Base-by-base conservation (phyloP, 2,329 filamentous ascomycete genomes). In the Botrytis medusae region DNA sequence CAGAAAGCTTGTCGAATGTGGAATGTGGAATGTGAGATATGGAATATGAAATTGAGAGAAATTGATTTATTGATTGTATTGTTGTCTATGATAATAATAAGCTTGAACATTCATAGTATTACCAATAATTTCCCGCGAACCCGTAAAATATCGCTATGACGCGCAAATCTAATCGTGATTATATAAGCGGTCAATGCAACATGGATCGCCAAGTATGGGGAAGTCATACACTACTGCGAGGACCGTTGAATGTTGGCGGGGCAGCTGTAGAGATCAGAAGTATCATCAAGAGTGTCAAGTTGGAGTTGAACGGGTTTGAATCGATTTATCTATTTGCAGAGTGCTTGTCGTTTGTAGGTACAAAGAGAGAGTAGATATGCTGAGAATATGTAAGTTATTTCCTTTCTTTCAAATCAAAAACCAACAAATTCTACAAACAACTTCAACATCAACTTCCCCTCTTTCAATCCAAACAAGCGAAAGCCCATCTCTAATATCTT, bases 331-430 rank as follows among this genome's bases (percentile, higher is more conserved):
- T 16, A 29, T 40, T 54, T 37, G 32, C 64, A 32, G 46, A 67
- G 46, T 29, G 51, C 22, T 25, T 34, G 61, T 65, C 59, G 42
- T 64, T 51, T 12, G 54, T 46, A n/a, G 25, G 37, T 54, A 40
- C 34, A 70, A 51, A 51, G 64, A 46, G 60, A 71, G 40, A 14
- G 61, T 72, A 72, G 70, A 68, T 68, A 72, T 72, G 71, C 71
- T 72, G 42, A 34, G 42, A 72, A 69, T 32, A 72, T 72, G 71
- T 72, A 72, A 62, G 71, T 72, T 25, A 8, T 42, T 62, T 34
- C 42, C 29, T 65, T 64, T 57, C 16, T 22, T 40, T n/a, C 5
- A 16, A 20, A 5, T 2, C 16, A 69, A n/a, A 29, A 51, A n/a
- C 18, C 12, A 72, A 32, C 51, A 51, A 2, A 18, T 42, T 18